Base-by-base conservation (phyloP, 176 grass and related monocot genomes). In the Carex pumila region DNA sequence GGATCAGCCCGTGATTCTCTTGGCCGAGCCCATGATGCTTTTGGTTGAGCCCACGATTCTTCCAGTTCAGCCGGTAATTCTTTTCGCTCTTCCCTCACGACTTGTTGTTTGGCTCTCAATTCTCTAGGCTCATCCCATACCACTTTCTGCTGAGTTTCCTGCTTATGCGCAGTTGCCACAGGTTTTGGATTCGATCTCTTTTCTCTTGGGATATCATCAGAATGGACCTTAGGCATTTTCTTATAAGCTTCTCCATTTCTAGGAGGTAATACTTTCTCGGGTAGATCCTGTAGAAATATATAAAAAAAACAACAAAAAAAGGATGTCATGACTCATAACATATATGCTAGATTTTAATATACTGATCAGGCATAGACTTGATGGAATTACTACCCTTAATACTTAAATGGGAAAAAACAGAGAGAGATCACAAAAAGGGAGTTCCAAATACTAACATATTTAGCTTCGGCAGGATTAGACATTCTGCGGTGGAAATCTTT, bases 41-140 rank as follows among this genome's bases (percentile, higher is more conserved):
- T 94, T 61, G 89, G 88, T 81, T 25, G 79, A 58, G 81, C 66
- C 79, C 11, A 64, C 53, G 76, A 84, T 62, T 45, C 45, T 84
- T 60, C 89, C 75, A 70, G 71, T 73, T 55, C 65, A 87, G 13
- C 61, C 88, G 36, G 78, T 81, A 57, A 12, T 29, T 69, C 65
- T 70, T 89, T 89, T 85, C 68, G 71, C 45, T 86, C 84, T 79
- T 39, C 84, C 30, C 15, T 91, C 88, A 77, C 1, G 11, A 25
- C 29, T 78, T 57, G 89, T 86, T 80, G 84, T 76, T 75, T 85
- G 86, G 71, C 79, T 84, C 74, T 89, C 92, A 70, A 84, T 94
- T 21, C 34, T 81, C 21, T 65, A 45, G 55, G 31, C 15, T 81
- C 80, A 66, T 52, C 47, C 80, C 80, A 32, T 31, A 53, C 49